Conservation (phyloP, 495 filamentous ascomycete species). For the Bombardia bombarda region DNA sequence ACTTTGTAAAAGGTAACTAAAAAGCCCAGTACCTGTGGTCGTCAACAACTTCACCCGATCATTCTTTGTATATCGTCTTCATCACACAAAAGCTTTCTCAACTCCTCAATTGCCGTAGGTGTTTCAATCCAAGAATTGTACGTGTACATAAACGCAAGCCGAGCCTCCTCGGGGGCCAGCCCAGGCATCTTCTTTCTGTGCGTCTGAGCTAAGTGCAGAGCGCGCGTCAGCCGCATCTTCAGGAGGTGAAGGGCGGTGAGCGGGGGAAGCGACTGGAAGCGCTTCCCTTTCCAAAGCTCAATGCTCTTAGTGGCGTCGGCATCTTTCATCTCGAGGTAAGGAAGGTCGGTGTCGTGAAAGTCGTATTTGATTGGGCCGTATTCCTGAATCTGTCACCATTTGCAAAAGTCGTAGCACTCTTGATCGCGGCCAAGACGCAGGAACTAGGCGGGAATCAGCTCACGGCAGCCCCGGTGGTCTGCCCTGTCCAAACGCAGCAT, state of each 20-base stretch:
- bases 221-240: constrained; percentile 9
- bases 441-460: constrained; percentile 31
- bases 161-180: constrained; percentile 4
- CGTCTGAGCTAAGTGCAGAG: not conserved
- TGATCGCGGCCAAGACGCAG: constrained; percentile 44
- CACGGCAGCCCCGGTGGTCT: constrained; percentile 39
- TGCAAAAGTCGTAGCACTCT: constrained; percentile 49
- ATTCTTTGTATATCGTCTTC: too few relatives aligned
- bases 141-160: constrained; percentile 5
- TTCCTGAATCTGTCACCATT: constrained; percentile 31
- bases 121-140: constrained; percentile 9
- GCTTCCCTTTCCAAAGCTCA: constrained; percentile 5
- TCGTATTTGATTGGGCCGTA: constrained; percentile 24
- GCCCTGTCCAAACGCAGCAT: constrained; percentile 30
- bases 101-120: too few relatives aligned
- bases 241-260: constrained; percentile 3
- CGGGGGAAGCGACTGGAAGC: not conserved
- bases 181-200: not conserved
- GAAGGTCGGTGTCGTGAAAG: constrained; percentile 23
- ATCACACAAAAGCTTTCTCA: too few relatives aligned
- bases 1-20: too few relatives aligned
- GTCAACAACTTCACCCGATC: too few relatives aligned
- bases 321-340: constrained; percentile 26
- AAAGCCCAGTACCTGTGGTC: too few relatives aligned
- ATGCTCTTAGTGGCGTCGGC: constrained; percentile 28